Evolutionary conservation across 441 rosid genomes (phyloP), one percentile per base, ranked within the genome.

Genomic region (Euphorbia celastroides): DNA sequence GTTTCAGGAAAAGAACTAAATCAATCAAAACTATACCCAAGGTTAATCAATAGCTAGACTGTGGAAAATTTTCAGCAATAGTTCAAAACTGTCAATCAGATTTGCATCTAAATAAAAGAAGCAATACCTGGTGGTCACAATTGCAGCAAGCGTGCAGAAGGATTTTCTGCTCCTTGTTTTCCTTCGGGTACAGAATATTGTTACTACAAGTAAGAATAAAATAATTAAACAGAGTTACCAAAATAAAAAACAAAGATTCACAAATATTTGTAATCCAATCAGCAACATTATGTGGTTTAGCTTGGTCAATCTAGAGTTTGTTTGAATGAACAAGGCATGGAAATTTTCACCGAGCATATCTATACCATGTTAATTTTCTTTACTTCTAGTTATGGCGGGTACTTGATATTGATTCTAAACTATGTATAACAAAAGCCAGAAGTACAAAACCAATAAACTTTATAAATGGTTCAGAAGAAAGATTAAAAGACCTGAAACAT

Each of bases 81-180:
- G n/a, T n/a, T n/a, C n/a, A n/a, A n/a, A n/a, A n/a, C n/a, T n/a
- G n/a, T n/a, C n/a, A n/a, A n/a, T n/a, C n/a, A n/a, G n/a, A n/a
- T n/a, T n/a, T n/a, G n/a, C n/a, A n/a, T n/a, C n/a, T n/a, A n/a
- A n/a, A n/a, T n/a, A n/a, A n/a, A n/a, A n/a, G 16, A 17, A 60
- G 28, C 13, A 28, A 23, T 51, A 85, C 97, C 93, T 93, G 96
- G 77, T 88, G 96, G 68, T 93, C 91, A 70, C 99, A 93, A 60
- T 86, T 89, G 69, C 92, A 96, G 78, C 97, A 93, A 44, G 97
- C 96, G 70, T 84, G 89, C 67, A 88, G 89, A 13, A 89, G 92
- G 28, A 84, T 78, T 67, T 84, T 84, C 62, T 82, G 82, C 0
- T 85, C 88, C 71, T 57, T 82, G 60, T 89, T 96, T 73, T 93